Base-by-base conservation (phyloP, 2,329 filamentous ascomycete species). In the Xylariaceae sp. region DNA sequence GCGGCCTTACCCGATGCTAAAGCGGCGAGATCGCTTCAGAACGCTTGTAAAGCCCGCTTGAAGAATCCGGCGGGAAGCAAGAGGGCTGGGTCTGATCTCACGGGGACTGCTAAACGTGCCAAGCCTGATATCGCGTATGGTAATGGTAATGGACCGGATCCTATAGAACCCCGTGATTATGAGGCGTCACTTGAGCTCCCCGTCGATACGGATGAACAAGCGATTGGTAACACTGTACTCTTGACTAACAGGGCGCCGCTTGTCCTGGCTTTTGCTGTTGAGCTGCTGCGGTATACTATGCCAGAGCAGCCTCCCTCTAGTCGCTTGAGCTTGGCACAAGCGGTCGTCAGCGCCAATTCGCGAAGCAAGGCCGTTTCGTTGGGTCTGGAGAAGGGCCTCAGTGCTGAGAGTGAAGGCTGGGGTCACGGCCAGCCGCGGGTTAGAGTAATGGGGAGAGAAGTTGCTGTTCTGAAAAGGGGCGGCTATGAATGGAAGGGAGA, bases 271-370 rank as follows among this genome's bases (percentile, higher is more conserved):
- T 60, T 60, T 50, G 56, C 56, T 3, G 50, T 60, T 32, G 59
- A 60, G 50, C 43, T 60, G 12, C 68, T 95, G 46, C 85, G 87
- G 45, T 85, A 87, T 66, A 95, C 89, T 0, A 92, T 91, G 86
- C 88, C 90, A 0, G 85, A 88, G 61, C 91, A 96, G 67, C 90
- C 90, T 2, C 76, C 86, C 2, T 94, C 88, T n/a, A 92, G 89
- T 67, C 79, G 89, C 46, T 73, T 95, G 26, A 95, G 89, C 66
- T 74, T 96, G 26, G 88, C 86, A 0, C 90, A 95, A 70, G 89
- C 88, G 0, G 85, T 94, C 1, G 88, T 95, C 12, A 91, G 88
- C 67, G 84, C 84, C 31, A 94, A 92, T 66, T 90, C 87, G 57
- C 81, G 85, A 60, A 83, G 81, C 37, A 91, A 91, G 71, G 90